phyloP scores from a whole-genome alignment of 257 asterid genomes.

The Solanum phureja region DNA sequence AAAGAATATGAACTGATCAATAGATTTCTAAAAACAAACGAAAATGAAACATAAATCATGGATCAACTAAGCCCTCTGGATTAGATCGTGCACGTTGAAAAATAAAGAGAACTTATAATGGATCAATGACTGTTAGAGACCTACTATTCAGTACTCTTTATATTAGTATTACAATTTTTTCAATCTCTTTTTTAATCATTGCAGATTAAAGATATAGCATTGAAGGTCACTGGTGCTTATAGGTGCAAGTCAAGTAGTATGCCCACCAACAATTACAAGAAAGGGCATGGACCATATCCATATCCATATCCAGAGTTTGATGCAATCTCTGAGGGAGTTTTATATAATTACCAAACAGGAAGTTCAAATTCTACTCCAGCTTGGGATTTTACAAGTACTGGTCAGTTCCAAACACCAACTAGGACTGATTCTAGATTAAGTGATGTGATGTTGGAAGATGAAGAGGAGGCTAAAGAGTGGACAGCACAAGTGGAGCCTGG shows the following conservation, averaged over 20 bases:
- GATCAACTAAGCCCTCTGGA: not conserved
- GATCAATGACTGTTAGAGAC: not conserved
- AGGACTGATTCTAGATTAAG: conserved; percentile 34
- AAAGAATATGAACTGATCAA: not conserved
- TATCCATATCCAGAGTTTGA: conserved; percentile 50
- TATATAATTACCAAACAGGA: conserved; percentile 46
- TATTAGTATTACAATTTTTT: not conserved
- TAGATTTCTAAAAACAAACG: no score
- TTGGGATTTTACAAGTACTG: conserved; percentile 50
- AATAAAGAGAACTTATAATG: not conserved
- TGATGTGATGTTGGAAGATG: conserved; percentile 41
- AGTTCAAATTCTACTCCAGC: conserved; percentile 73
- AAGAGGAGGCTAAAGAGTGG: conserved; percentile 66
- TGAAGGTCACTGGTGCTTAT: conserved; percentile 63
- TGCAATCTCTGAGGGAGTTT: conserved; percentile 52
- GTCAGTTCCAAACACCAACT: conserved; percentile 9
- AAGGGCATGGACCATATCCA: conserved; percentile 22
- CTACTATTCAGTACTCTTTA: not conserved
- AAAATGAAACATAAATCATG: not conserved
- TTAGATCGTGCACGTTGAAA: not conserved
- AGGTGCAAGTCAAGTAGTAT: conserved; percentile 51
- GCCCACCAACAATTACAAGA: conserved; percentile 33
- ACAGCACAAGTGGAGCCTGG: conserved; percentile 91
- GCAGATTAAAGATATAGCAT: conserved; percentile 82
- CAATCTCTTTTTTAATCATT: not conserved